A percentile compares a stretch with the other conserved stretches of the same genome.
These are phyloP conservation scores for Xylariaceae sp. DNA, from an alignment of 2,329 filamentous ascomycete genomes.

Conservation along the genomic window DNA sequence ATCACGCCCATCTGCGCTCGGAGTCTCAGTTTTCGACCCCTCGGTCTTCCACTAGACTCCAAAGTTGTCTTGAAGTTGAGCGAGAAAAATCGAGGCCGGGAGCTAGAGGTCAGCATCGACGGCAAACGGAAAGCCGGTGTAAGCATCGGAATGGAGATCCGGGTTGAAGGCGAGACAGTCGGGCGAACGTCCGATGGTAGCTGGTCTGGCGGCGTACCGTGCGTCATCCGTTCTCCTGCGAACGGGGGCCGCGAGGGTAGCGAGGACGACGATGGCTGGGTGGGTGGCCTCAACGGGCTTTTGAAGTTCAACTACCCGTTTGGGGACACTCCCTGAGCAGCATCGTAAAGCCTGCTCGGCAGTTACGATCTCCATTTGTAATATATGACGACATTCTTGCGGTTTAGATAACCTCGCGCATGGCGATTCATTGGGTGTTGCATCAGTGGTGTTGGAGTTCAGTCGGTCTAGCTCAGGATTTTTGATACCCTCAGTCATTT, in stretches of 20 bases:
- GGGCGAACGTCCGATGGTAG: constrained; percentile 39
- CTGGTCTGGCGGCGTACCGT: constrained; percentile 71
- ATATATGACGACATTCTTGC: no score
- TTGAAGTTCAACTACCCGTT: constrained; percentile 98
- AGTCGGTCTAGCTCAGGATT: no score
- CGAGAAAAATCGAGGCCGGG: constrained; percentile 72
- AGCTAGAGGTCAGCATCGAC: constrained; percentile 77
- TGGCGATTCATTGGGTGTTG: no score
- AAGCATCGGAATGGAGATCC: constrained; percentile 75
- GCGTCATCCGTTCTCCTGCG: constrained; percentile 68
- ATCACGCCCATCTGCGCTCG: constrained; percentile 93
- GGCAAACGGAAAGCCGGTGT: constrained; percentile 68
- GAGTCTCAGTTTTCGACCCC: constrained; percentile 84
- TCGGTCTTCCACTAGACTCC: constrained; percentile 84
- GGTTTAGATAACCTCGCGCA: no score
- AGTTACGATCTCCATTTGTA: no score
- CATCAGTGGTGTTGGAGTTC: no score
- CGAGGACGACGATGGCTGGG: constrained; percentile 87
- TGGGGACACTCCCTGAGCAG: constrained; percentile 46
- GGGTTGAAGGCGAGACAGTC: constrained; percentile 84
- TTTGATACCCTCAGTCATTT: no score
- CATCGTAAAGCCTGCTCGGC: no score
- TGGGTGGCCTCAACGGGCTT: constrained; percentile 87
- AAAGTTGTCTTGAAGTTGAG: constrained; percentile 80
- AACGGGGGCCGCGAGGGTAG: constrained; percentile 37